phyloP scores from a whole-genome alignment of 2,329 filamentous ascomycete genomes.

The Colletotrichum godetiae region DNA sequence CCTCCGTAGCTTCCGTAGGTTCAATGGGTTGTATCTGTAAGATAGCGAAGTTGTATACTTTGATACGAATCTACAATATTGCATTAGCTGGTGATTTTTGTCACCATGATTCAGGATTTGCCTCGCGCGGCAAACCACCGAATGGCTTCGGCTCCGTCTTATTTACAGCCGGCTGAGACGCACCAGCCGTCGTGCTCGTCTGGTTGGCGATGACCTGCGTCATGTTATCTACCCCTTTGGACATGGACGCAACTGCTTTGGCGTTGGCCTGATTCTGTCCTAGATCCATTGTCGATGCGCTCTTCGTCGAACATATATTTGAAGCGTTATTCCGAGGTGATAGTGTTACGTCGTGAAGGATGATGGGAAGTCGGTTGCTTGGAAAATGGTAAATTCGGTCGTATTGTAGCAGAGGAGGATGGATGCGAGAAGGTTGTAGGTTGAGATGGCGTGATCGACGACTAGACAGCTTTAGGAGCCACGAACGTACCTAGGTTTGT shows the following conservation, averaged over 20 bases:
- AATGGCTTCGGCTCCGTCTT: too few relatives aligned
- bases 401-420: background rate
- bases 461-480: background rate
- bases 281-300: background rate
- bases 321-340: background rate
- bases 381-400: background rate
- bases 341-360: background rate
- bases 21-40: background rate
- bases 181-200: too few relatives aligned
- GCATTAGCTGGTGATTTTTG: too few relatives aligned
- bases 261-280: background rate
- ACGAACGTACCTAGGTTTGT: background rate
- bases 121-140: too few relatives aligned
- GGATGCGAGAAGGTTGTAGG: background rate
- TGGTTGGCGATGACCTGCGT: too few relatives aligned
- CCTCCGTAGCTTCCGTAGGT: background rate
- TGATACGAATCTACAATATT: background rate
- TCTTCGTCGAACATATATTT: background rate
- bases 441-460: background rate
- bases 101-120: too few relatives aligned
- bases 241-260: too few relatives aligned
- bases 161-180: too few relatives aligned
- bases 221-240: too few relatives aligned
- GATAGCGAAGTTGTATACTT: slow-evolving; percentile 10
- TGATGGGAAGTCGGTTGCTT: background rate